These are phyloP conservation scores for Aspergillus brunneoviolaceus DNA, from an alignment of 2,329 filamentous ascomycete genomes.

Conservation along the genomic window DNA sequence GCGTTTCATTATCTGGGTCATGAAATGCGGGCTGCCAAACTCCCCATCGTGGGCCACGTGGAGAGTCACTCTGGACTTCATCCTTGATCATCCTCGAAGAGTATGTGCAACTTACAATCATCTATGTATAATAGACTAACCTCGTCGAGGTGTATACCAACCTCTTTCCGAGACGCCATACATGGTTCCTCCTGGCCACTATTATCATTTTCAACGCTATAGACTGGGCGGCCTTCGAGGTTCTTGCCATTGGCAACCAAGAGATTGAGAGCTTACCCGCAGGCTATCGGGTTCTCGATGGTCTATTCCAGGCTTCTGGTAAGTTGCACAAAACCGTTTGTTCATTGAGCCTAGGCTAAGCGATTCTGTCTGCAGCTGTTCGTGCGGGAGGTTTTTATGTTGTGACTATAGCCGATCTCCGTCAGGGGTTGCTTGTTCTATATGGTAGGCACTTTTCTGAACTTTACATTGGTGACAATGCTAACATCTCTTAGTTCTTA, in stretches of 20 bases:
- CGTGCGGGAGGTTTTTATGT: slow-evolving; percentile 67
- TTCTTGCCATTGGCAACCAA: slow-evolving; percentile 64
- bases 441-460: slow-evolving; percentile 23
- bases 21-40: slow-evolving; percentile 34
- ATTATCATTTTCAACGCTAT: slow-evolving; percentile 60
- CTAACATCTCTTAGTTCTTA: slow-evolving; percentile 32
- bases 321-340: neutral
- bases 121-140: slow-evolving; percentile 8
- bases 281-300: slow-evolving; percentile 60
- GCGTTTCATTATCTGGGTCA: slow-evolving; percentile 58
- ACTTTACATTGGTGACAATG: neutral
- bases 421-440: slow-evolving; percentile 38
- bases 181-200: slow-evolving; percentile 65
- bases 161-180: slow-evolving; percentile 63
- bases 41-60: slow-evolving; percentile 29
- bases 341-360: neutral
- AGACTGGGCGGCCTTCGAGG: slow-evolving; percentile 66
- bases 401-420: slow-evolving; percentile 58
- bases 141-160: slow-evolving; percentile 34
- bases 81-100: slow-evolving; percentile 36
- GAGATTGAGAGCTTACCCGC: slow-evolving; percentile 53
- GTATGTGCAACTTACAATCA: slow-evolving; percentile 17
- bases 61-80: slow-evolving; percentile 35
- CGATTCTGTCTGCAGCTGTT: slow-evolving; percentile 38
- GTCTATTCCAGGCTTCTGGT: slow-evolving; percentile 63